Evolutionary conservation across 1,284 basidiomycete genomes (phyloP).

Genomic region (Phellopilus nigrolimitatus): DNA sequence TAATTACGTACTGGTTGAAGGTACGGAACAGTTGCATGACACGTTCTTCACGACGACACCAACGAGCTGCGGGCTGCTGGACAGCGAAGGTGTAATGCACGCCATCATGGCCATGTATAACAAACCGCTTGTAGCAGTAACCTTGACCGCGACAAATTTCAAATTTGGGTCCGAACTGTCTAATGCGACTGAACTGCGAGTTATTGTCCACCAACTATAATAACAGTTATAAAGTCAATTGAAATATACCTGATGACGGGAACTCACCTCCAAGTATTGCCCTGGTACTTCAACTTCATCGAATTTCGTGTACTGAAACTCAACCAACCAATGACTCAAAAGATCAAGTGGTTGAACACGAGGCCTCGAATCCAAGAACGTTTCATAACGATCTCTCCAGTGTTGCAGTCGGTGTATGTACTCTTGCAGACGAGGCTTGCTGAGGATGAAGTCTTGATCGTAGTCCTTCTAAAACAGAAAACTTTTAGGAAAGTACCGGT

Average conservation of each 20-base stretch:
- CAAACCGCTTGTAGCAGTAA: conserved; percentile 87
- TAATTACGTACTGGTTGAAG: conserved; percentile 75
- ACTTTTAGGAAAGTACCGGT: background rate
- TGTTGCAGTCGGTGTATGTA: conserved; percentile 87
- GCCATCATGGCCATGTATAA: conserved; percentile 90
- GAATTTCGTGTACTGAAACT: conserved; percentile 98
- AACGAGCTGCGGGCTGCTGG: conserved; percentile 84
- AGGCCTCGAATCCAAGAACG: conserved; percentile 77
- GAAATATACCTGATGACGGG: conserved; percentile 13
- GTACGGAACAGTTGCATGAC: conserved; percentile 90
- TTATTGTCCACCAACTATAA: conserved; percentile 85
- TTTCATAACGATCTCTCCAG: conserved; percentile 94
- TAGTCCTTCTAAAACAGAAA: conserved; percentile 63
- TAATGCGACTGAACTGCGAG: conserved; percentile 88
- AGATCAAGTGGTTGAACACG: conserved; percentile 85
- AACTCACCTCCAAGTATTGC: conserved; percentile 87
- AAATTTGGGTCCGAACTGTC: conserved; percentile 87
- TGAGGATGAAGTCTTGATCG: conserved; percentile 87
- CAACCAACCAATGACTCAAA: conserved; percentile 90
- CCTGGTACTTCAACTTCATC: conserved; percentile 99
- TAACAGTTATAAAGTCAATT: conserved; percentile 1
- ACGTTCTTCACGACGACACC: conserved; percentile 90
- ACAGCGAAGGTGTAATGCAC: conserved; percentile 87
- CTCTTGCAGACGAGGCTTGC: conserved; percentile 79
- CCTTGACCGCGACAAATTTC: conserved; percentile 86